Conservation (phyloP, 768 basidiomycete species). For the Mrakia hoshinonis region DNA sequence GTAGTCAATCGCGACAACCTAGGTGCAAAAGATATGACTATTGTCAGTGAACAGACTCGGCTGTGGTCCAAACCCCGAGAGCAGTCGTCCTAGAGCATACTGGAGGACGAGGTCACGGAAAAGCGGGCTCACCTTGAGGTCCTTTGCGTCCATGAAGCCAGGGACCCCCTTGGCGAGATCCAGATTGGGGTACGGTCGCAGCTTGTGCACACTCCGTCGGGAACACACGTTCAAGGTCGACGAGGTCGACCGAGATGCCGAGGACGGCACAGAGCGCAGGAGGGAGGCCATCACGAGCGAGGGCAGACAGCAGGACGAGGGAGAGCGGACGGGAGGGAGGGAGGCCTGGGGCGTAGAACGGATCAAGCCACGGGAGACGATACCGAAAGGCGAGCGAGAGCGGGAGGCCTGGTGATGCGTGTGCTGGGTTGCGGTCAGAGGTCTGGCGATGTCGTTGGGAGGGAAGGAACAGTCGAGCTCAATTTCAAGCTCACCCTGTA, state of each 20-base stretch:
- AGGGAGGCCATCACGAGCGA: not conserved
- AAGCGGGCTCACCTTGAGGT: slow-evolving; percentile 16
- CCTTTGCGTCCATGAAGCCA: not conserved
- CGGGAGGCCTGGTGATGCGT: too few species aligned
- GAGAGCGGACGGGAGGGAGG: not conserved
- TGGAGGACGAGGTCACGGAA: not conserved
- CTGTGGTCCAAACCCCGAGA: too few species aligned
- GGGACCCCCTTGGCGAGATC: not conserved
- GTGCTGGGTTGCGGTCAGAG: too few species aligned
- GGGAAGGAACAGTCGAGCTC: too few species aligned
- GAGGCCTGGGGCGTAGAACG: slow-evolving; percentile 15
- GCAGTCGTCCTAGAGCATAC: not conserved
- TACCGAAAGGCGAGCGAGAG: not conserved
- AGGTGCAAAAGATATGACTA: not conserved
- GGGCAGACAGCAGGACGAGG: not conserved
- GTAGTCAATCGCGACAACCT: slow-evolving; percentile 67
- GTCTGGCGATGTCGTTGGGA: not conserved
- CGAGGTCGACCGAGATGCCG: not conserved
- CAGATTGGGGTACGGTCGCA: slow-evolving; percentile 10
- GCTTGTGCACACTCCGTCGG: slow-evolving; percentile 1
- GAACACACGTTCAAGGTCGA: not conserved
- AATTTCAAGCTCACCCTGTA: too few species aligned
- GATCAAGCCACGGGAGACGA: not conserved
- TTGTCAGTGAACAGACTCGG: too few species aligned
- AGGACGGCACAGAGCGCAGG: not conserved